Percentiles rank a stretch among this genome's conserved stretches.
phyloP scores from a whole-genome alignment of 345 rosid species.

The Aethionema arabicum region DNA sequence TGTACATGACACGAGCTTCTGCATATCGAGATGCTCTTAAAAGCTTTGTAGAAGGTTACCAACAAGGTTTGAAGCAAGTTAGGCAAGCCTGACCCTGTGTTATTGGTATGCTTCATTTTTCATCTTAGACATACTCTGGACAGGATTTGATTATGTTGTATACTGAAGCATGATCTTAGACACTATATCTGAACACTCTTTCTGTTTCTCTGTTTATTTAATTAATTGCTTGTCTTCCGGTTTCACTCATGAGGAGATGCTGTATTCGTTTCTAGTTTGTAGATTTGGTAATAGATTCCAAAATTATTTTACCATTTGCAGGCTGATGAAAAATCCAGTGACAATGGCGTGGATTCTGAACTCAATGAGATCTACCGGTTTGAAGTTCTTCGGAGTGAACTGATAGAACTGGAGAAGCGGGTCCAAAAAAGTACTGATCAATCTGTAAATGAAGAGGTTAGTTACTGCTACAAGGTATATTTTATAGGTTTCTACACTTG shows the following conservation, averaged over 20 bases:
- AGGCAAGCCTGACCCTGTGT: slow-evolving; percentile 44
- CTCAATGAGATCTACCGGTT: slow-evolving; percentile 72
- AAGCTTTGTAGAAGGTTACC: slow-evolving; percentile 72
- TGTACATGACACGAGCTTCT: slow-evolving; percentile 89
- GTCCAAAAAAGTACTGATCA: slow-evolving; percentile 74
- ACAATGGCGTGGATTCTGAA: slow-evolving; percentile 45
- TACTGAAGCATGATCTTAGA: background rate
- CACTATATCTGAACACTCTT: background rate
- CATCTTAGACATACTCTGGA: background rate
- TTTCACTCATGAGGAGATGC: slow-evolving; percentile 15
- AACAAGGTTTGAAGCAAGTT: slow-evolving; percentile 73
- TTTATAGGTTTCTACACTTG: background rate
- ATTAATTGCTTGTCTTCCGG: slow-evolving; percentile 14
- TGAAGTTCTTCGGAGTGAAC: slow-evolving; percentile 78
- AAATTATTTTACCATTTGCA: slow-evolving; percentile 39
- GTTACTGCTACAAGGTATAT: slow-evolving; percentile 21
- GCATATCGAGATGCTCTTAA: slow-evolving; percentile 78
- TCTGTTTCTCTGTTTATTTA: slow-evolving; percentile 6
- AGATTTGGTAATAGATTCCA: slow-evolving; percentile 18
- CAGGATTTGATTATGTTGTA: background rate
- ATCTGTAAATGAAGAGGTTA: slow-evolving; percentile 70
- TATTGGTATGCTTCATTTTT: slow-evolving; percentile 34
- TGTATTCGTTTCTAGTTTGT: slow-evolving; percentile 15
- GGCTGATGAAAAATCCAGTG: slow-evolving; percentile 50
- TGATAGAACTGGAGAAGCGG: slow-evolving; percentile 89